Base-by-base conservation (phyloP, 345 rosid genomes). In the Adansonia digitata region DNA sequence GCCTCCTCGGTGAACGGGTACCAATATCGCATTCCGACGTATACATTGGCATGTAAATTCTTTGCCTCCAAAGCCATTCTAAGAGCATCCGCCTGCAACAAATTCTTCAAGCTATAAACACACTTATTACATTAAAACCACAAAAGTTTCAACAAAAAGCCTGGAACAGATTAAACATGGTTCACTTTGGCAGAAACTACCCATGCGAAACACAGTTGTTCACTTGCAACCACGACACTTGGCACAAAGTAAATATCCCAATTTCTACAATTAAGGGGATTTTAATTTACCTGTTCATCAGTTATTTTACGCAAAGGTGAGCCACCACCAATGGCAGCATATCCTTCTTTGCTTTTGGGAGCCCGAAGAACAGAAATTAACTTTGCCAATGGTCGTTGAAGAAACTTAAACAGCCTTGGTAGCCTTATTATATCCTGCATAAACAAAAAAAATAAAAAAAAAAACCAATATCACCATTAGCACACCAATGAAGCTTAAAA, bases 291-390 rank as follows among this genome's bases (percentile, higher is more conserved):
- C 88, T 90, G 95, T 81, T 92, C 97, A 79, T 91, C 87, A 1
- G 98, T 94, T 71, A 92, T 91, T 78, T 85, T 92, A 75, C 97
- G 91, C 85, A 91, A 57, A 62, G 97, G 98, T 40, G 97, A 94
- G 72, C 97, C 97, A 48, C 98, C 98, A 59, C 98, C 98, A 63
- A 94, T 94, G 66, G 97, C 86, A 81, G 98, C 98, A 89, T 92
- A 94, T 61, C 95, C 96, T 86, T 91, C 95, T 87, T 85, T 94
- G 39, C 94, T 91, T 78, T 91, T 93, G 3, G 98, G 94, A 15
- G 99, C 96, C 14, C 97, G 90, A 40, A 90, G 79, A n/a, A 90
- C 84, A 74, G 98, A 95, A 57, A 95, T 93, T 27, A 91, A 83
- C 52, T 90, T 77, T 2, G 97, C 98, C 67, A 93, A 70, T 45